These are phyloP conservation scores for Isabelozyma rhagii DNA, from an alignment of 805 yeast genomes.

Conservation along the genomic window DNA sequence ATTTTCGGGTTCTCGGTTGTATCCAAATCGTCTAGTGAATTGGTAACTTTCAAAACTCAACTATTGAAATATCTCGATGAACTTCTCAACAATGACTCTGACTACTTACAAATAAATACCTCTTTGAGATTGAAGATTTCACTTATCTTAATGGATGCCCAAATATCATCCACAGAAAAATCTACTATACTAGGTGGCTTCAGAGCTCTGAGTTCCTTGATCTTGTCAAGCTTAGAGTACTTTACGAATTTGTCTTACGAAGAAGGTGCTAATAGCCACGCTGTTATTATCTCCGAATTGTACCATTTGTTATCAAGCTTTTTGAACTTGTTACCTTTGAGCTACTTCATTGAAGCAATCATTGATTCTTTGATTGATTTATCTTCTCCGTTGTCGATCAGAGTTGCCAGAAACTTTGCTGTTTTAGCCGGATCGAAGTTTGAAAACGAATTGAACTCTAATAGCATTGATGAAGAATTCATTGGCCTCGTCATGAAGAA, in stretches of 20 bases:
- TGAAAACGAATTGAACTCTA: slow-evolving; percentile 57
- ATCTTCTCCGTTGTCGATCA: slow-evolving; percentile 39
- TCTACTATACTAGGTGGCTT: slow-evolving; percentile 29
- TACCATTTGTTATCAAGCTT: slow-evolving; percentile 59
- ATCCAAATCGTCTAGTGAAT: slow-evolving; percentile 46
- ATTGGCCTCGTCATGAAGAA: slow-evolving; percentile 51
- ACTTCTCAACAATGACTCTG: slow-evolving; percentile 32
- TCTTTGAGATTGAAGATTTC: slow-evolving; percentile 52
- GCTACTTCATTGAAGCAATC: slow-evolving; percentile 64
- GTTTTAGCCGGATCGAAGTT: slow-evolving; percentile 64
- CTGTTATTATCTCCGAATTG: slow-evolving; percentile 37
- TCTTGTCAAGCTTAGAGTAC: slow-evolving; percentile 36
- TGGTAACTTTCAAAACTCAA: slow-evolving; percentile 45
- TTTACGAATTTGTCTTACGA: slow-evolving; percentile 11
- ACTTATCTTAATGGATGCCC: slow-evolving; percentile 44
- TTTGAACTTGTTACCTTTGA: slow-evolving; percentile 71
- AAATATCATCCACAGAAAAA: slow-evolving; percentile 25
- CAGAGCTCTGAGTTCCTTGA: slow-evolving; percentile 30
- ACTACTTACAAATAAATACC: slow-evolving; percentile 13
- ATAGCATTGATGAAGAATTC: slow-evolving; percentile 35
- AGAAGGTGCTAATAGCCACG: slow-evolving; percentile 2
- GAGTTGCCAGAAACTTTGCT: slow-evolving; percentile 60
- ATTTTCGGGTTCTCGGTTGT: slow-evolving; percentile 62
- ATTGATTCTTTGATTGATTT: slow-evolving; percentile 31
- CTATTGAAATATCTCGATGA: slow-evolving; percentile 57